phyloP scores from a whole-genome alignment of 164 flowering plant genomes.

The Euptelea pleiosperma region DNA sequence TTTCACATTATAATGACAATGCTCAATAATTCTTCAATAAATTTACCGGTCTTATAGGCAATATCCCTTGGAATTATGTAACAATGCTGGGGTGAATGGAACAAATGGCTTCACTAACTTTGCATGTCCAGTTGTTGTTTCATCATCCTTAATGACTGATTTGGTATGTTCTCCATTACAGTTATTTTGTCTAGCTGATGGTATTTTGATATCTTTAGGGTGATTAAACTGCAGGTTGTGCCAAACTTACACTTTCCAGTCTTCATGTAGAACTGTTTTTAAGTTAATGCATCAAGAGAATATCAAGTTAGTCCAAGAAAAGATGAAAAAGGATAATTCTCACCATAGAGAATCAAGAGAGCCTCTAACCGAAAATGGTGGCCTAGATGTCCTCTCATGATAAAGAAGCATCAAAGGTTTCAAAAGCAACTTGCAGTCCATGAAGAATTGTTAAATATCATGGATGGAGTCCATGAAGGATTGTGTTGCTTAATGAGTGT shows the following conservation, averaged over 20 bases:
- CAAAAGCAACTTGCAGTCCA: constrained; percentile 41
- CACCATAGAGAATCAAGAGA: background rate
- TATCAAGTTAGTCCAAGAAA: constrained; percentile 8
- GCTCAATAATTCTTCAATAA: background rate
- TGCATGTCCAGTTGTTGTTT: constrained; percentile 24
- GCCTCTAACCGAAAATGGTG: constrained; percentile 72
- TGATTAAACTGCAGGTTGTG: constrained; percentile 81
- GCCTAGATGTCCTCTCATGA: constrained; percentile 86
- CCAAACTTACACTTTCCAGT: constrained; percentile 95
- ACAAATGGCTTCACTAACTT: constrained; percentile 24
- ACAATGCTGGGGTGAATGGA: constrained; percentile 49
- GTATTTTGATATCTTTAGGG: constrained; percentile 66
- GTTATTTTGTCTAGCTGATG: constrained; percentile 38
- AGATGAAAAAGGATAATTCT: background rate
- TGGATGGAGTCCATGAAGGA: constrained; percentile 88
- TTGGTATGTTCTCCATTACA: constrained; percentile 28
- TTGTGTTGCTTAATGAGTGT: constrained; percentile 74
- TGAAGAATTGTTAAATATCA: too few relatives aligned
- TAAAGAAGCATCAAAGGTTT: constrained; percentile 28
- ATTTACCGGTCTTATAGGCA: constrained; percentile 85
- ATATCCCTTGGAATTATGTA: constrained; percentile 83
- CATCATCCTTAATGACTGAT: constrained; percentile 18
- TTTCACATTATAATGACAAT: background rate
- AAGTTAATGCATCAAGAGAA: background rate
- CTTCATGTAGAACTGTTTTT: constrained; percentile 78